Evolutionary conservation across 305 asterid genomes (phyloP), one percentile per base, ranked within the genome.

Genomic region (Solanum hybrid): DNA sequence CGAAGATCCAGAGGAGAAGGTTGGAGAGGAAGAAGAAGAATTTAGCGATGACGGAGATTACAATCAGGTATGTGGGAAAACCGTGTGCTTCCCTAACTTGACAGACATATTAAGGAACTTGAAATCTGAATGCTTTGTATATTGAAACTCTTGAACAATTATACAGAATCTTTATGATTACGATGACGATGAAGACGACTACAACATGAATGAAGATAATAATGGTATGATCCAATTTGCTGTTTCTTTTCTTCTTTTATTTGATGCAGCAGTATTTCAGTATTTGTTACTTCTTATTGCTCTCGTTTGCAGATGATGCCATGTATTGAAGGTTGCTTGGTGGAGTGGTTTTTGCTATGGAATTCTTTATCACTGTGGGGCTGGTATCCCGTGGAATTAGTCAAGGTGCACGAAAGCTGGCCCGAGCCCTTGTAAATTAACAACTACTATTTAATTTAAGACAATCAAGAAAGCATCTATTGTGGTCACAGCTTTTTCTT

Each of bases 111-210:
- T n/a, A 89, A 36, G 41, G 88, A 38, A 26, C 70, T 24, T 75
- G 37, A 37, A 65, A 68, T 78, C 39, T 32, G 29, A 77, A 79
- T 79, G 77, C 79, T 34, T 83, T 34, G 73, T 45, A 27, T 45
- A 10, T 83, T 83, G 73, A 17, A 29, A 45, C 88, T 45, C 73
- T 83, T 70, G 37, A 68, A 84, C 89, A 24, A 57, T 90, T 38
- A 34, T 89, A 78, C 95, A 95, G 97, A 91, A 88, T 79, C 92
- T 90, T 91, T 34, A 70, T 87, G 90, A 94, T 91, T 95, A 90
- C 91, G 98, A 96, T 68, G 98, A 96, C 17, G 98, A 95, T 91
- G 98, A 95, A 90, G 98, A 95, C 76, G 98, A 95, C 90, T 95
- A 17, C 91, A 95, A 95, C 91, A 90, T 91, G 96, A 92, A 88